Conservation (phyloP, 768 basidiomycete species). For the Termitomyces sp. region DNA sequence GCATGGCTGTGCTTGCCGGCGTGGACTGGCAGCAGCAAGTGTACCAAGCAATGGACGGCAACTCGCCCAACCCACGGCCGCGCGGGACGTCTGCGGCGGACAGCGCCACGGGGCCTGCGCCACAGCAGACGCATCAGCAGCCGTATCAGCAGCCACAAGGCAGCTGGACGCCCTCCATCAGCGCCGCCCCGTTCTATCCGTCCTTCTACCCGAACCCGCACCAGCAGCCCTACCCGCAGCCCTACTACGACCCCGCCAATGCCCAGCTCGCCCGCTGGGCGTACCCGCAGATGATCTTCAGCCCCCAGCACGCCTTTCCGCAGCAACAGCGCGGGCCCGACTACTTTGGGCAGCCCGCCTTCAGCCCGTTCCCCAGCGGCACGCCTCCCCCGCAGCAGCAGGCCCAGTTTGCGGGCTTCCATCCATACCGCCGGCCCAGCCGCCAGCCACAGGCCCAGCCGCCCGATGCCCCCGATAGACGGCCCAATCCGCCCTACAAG, state of each 20-base stretch:
- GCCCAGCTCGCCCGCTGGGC: conserved; percentile 84
- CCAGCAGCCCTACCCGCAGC: conserved; percentile 43
- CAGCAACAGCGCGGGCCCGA: conserved; percentile 37
- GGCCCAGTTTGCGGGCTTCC: conserved; percentile 55
- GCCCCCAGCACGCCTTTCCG: conserved; percentile 50
- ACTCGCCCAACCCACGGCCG: conserved; percentile 43
- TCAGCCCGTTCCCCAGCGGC: conserved; percentile 64
- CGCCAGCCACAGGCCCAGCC: conserved; percentile 37
- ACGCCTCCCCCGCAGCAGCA: conserved; percentile 62
- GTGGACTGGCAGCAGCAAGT: conserved; percentile 57
- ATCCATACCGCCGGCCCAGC: conserved; percentile 75
- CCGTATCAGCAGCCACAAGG: conserved; percentile 56
- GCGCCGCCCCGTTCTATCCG: conserved; percentile 71
- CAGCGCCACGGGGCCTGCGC: conserved; percentile 26
- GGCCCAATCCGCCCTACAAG: conserved; percentile 71
- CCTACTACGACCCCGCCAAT: conserved; percentile 72
- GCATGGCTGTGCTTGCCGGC: conserved; percentile 78
- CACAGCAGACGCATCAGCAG: conserved; percentile 28
- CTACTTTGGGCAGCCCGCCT: conserved; percentile 51
- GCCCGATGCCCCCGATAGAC: conserved; percentile 42
- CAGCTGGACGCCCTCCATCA: conserved; percentile 62
- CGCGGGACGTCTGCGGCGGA: conserved; percentile 61
- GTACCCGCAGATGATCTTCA: conserved; percentile 89
- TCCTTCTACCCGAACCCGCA: conserved; percentile 71
- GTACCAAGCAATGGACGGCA: conserved; percentile 56